Conservation (phyloP, 176 grass and related monocot genomes). For the Secale cereale region DNA sequence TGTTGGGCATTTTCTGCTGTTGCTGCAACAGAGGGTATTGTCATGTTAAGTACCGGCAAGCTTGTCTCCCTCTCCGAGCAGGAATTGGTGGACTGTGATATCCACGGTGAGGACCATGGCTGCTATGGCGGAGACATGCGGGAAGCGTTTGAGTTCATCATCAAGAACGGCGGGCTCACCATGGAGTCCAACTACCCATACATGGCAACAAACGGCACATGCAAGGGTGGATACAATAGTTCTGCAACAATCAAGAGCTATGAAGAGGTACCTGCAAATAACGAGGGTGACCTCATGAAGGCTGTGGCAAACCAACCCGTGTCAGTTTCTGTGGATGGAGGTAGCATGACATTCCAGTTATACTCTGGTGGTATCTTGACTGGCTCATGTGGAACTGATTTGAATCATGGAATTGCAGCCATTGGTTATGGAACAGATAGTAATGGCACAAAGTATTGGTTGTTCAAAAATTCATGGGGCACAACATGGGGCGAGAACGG, state of each 20-base stretch:
- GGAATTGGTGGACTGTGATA: not conserved
- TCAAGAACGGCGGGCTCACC: not conserved
- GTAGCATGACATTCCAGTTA: not conserved
- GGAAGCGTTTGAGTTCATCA: not conserved
- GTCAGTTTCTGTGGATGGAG: not conserved
- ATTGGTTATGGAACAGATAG: not conserved
- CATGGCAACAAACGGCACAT: not conserved
- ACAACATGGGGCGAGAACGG: constrained; percentile 9
- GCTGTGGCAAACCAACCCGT: not conserved
- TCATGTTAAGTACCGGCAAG: not conserved
- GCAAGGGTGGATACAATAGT: constrained; percentile 6
- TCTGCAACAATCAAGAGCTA: not conserved
- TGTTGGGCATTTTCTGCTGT: constrained; percentile 10
- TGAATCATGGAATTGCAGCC: not conserved
- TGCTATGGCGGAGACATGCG: not conserved
- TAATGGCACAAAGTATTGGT: constrained; percentile 10
- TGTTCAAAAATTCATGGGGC: constrained; percentile 6
- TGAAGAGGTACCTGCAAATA: not conserved
- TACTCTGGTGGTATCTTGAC: not conserved
- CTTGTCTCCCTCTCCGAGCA: not conserved
- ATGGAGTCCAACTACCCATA: constrained; percentile 12
- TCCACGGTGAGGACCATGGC: not conserved
- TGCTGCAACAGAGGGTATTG: not conserved
- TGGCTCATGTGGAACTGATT: not conserved
- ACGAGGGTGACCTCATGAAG: constrained; percentile 4